Percentiles rank a stretch among this genome's conserved stretches.
Conservation (phyloP, 495 filamentous ascomycete genomes). For the Delitschia confertaspora region DNA sequence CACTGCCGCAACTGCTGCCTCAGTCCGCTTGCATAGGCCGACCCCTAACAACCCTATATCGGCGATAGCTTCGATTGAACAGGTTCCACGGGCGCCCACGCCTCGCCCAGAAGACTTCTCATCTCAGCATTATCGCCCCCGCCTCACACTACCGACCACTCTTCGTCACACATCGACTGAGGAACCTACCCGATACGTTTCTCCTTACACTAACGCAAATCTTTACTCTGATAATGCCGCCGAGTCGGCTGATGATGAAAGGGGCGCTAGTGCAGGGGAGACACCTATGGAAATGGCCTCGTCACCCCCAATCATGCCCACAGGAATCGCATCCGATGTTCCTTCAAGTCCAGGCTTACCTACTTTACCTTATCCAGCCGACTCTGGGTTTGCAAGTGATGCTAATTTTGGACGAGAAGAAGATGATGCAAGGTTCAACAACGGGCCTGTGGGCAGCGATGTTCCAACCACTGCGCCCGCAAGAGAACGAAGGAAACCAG, state of each 20-base stretch:
- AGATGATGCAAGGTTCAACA: slow-evolving; percentile 2
- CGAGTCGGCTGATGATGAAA: slow-evolving; percentile 27
- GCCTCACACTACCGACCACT: slow-evolving; percentile 20
- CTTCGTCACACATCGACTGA: slow-evolving; percentile 20
- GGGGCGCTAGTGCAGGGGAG: slow-evolving; percentile 19
- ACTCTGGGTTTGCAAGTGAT: slow-evolving; percentile 29
- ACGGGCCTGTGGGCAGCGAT: slow-evolving; percentile 14
- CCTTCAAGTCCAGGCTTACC: slow-evolving; percentile 27
- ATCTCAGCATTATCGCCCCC: slow-evolving; percentile 12
- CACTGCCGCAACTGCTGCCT: slow-evolving; percentile 76
- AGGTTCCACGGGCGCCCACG: slow-evolving; percentile 71
- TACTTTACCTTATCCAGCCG: slow-evolving; percentile 13
- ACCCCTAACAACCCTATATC: slow-evolving; percentile 50
- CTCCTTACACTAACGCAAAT: slow-evolving; percentile 12
- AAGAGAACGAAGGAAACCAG: slow-evolving; percentile 4
- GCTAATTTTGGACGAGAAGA: slow-evolving; percentile 11
- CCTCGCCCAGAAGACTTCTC: slow-evolving; percentile 38
- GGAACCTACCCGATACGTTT: slow-evolving; percentile 5
- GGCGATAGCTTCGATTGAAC: slow-evolving; percentile 52
- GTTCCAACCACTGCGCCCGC: slow-evolving; percentile 4
- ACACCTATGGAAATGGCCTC: slow-evolving; percentile 28
- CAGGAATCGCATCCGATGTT: slow-evolving; percentile 10
- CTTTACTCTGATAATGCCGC: slow-evolving; percentile 22
- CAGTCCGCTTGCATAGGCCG: slow-evolving; percentile 76
- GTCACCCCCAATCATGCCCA: slow-evolving; percentile 25